These are phyloP conservation scores for Raddia distichophylla DNA, from an alignment of 176 grass and related monocot genomes.

Conservation along the genomic window DNA sequence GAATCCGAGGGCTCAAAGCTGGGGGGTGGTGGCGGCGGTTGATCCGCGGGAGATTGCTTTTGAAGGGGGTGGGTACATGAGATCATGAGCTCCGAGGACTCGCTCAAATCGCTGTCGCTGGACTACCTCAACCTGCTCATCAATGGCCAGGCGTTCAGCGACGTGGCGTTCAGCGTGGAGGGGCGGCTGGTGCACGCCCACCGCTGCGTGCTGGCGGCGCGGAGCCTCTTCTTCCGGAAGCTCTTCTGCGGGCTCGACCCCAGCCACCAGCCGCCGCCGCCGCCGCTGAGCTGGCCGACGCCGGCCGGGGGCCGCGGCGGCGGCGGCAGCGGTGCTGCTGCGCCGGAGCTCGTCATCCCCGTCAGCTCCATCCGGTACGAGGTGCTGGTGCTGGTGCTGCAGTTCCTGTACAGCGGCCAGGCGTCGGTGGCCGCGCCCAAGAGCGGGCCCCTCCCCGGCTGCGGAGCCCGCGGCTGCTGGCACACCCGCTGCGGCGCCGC, in stretches of 20 bases:
- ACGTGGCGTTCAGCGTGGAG: conserved; percentile 91
- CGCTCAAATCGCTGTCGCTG: conserved; percentile 82
- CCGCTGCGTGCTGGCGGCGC: conserved; percentile 88
- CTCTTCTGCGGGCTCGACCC: conserved; percentile 89
- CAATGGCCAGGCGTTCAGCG: conserved; percentile 98
- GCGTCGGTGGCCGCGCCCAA: conserved; percentile 76
- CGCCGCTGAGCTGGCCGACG: conserved; percentile 20
- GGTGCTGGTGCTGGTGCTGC: conserved; percentile 90
- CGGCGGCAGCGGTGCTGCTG: background rate
- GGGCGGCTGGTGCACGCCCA: conserved; percentile 92
- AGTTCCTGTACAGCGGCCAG: conserved; percentile 98
- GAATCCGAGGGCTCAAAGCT: background rate
- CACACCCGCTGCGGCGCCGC: conserved; percentile 53
- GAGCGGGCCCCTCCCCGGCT: conserved; percentile 59
- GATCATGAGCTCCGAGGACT: conserved; percentile 91
- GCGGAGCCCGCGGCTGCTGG: conserved; percentile 61
- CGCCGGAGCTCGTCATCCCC: conserved; percentile 71
- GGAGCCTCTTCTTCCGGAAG: conserved; percentile 94
- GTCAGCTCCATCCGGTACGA: conserved; percentile 95
- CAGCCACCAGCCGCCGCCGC: conserved; percentile 40
- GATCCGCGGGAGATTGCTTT: too few relatives aligned
- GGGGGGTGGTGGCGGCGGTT: too few relatives aligned
- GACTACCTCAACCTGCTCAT: conserved; percentile 99
- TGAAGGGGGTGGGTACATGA: conserved; percentile 26
- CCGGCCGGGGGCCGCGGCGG: background rate